Evolutionary conservation across 2,329 filamentous ascomycete species (phyloP), one percentile per base, ranked within the genome.

Genomic region (Colletotrichum sp.): DNA sequence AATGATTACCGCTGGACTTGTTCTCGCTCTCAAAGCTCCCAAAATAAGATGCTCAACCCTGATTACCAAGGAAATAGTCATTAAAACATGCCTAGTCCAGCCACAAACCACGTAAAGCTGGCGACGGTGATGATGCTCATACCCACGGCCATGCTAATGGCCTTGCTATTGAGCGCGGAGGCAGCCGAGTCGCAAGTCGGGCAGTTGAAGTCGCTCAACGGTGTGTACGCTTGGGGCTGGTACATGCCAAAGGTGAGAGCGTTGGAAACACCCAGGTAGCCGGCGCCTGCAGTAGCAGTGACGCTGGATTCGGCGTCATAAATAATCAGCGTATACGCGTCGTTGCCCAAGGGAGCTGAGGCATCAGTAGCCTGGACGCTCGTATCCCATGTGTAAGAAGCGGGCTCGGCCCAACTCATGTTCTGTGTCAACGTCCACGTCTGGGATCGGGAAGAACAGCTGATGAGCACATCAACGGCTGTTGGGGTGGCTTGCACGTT

Each of bases 91-190:
- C 83, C 85, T 13, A 91, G 30, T 55, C 72, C 75, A 15, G 67
- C 59, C 26, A 92, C 90, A 79, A 93, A 93, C 91, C 91, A 93
- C 34, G 91, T 92, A 78, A 93, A 93, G 81, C 89, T 91, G 34
- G 90, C 78, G 6, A 93, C 85, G 2, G 91, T 93, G 59, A 92
- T 81, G 36, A 89, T 65, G 79, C 88, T 88, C 89, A 92, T 92
- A 15, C 86, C 85, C 66, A 91, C 60, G 44, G 89, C 88, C 72
- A 92, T 87, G 8, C 87, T 85, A 10, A 92, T 44, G 2, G 89
- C 88, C 57, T 87, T 86, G 76, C 81, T 83, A 76, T 91, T 88
- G 72, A 88, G 83, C 62, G 85, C 83, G 16, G 87, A 86, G 28
- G 88, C 71, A 24, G 89, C 91, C 15, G 85, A 88, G 79, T 88